Base-by-base conservation (phyloP, 176 grass and related monocot genomes). In the Aegilops tauschii region DNA sequence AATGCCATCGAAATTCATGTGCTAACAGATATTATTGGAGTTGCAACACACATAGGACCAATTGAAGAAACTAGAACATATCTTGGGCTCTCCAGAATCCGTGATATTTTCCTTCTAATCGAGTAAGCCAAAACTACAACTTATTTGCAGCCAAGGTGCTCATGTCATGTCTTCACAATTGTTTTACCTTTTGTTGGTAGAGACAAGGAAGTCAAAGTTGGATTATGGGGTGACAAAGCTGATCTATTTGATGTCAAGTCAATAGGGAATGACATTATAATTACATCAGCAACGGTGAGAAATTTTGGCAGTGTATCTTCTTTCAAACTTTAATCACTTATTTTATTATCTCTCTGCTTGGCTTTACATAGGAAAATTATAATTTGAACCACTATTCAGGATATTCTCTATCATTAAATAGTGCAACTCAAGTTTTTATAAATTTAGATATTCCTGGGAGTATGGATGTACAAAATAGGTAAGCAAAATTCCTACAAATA, bases 381-480 rank as follows among this genome's bases (percentile, higher is more conserved):
- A 20, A 68, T 68, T 9, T 68, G 4, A 66, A 68, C 65, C 65
- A 68, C 31, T 56, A 58, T 62, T 1, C 50, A 84, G 25, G 10
- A 3, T 75, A 76, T 64, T 84, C 36, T 64, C 37, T 64, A 30
- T 84, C 56, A 14, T 84, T 70, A 45, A 76, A 37, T 11, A 76
- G 21, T 35, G 82, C 58, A 16, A 65, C 56, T 47, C 25, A 49
- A 84, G 25, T 73, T 61, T 75, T 31, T 64, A 12, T 32, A 32
- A 58, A 84, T 34, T 84, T 64, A 40, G 25, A 9, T 31, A 84
- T 84, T 84, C 25, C 6, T 3, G 13, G 64, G 21, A 6, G 6
- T 47, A 58, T 56, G 29, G 11, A 82, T 9, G 4, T 54, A 39
- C 47, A 58, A 0, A 69, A 58, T 7, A 71, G 12, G 65, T 71